A percentile compares a stretch with the other conserved stretches of the same genome.
Conservation (phyloP, 345 rosid species). For the Citrus australasica region DNA sequence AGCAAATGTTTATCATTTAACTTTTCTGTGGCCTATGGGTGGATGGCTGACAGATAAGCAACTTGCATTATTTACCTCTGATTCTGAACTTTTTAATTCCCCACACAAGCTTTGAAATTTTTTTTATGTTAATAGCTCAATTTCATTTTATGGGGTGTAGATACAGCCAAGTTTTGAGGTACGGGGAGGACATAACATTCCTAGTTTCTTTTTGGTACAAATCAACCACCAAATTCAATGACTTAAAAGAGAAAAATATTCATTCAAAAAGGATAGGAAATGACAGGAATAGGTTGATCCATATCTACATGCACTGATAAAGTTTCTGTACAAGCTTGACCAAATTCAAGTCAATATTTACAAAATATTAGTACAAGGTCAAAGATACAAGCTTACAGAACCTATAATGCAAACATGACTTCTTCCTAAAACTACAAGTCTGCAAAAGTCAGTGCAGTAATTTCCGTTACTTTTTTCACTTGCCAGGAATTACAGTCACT, state of each 20-base stretch:
- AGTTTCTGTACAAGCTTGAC: slow-evolving; percentile 6
- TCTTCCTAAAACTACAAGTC: background rate
- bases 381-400: background rate
- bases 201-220: background rate
- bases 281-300: background rate
- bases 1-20: background rate
- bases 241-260: background rate
- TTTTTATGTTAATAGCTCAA: background rate
- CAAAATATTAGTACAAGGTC: slow-evolving; percentile 3
- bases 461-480: background rate
- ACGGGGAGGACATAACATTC: too few relatives aligned
- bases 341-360: slow-evolving; percentile 9
- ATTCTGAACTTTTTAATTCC: too few relatives aligned
- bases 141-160: background rate
- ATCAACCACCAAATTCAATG: background rate
- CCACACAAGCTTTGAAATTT: too few relatives aligned
- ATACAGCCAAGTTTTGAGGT: too few relatives aligned
- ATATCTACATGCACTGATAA: background rate
- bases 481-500: background rate
- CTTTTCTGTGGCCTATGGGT: background rate
- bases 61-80: background rate
- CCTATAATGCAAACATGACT: background rate
- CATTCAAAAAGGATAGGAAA: background rate
- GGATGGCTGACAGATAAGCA: background rate
- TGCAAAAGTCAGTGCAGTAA: background rate